A percentile compares a stretch with the other conserved stretches of the same genome.
These are phyloP conservation scores for Blattamonas nauphoetae DNA, from an alignment of 78 protist genomes.

Conservation along the genomic window DNA sequence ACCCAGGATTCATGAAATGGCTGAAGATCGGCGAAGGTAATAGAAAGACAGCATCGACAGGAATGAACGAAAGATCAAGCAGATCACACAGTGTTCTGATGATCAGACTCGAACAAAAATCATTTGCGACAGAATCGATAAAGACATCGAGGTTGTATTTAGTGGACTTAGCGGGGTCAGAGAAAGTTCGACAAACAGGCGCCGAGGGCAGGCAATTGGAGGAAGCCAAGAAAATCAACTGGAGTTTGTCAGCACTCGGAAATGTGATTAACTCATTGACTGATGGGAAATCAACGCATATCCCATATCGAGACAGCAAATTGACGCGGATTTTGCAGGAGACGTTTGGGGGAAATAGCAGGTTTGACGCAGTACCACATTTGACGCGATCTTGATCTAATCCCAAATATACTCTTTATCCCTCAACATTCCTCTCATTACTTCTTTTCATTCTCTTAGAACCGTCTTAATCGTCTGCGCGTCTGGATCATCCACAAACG, in stretches of 20 bases:
- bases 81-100: constrained; percentile 32
- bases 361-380: too few species aligned
- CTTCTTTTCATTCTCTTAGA: too few species aligned
- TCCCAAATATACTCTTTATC: too few species aligned
- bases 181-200: constrained; percentile 12
- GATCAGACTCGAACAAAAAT: neutral
- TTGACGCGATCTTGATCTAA: too few species aligned
- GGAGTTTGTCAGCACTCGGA: constrained; percentile 11
- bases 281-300: neutral
- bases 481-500: constrained; percentile 15
- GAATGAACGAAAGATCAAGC: constrained; percentile 28
- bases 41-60: constrained; percentile 1
- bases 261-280: constrained; percentile 30
- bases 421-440: too few species aligned
- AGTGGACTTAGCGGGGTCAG: constrained; percentile 38
- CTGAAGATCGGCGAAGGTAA: constrained; percentile 1
- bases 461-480: constrained; percentile 18
- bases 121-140: neutral
- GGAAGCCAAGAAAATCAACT: constrained; percentile 28
- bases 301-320: constrained; percentile 30
- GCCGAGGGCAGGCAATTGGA: constrained; percentile 14
- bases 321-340: constrained; percentile 30
- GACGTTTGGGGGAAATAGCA: constrained; percentile 19
- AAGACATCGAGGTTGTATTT: neutral
- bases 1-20: neutral